Percentiles rank a stretch among this genome's conserved stretches.
phyloP scores from a whole-genome alignment of 306 rosid species.

The Gastrolobium villosum region DNA sequence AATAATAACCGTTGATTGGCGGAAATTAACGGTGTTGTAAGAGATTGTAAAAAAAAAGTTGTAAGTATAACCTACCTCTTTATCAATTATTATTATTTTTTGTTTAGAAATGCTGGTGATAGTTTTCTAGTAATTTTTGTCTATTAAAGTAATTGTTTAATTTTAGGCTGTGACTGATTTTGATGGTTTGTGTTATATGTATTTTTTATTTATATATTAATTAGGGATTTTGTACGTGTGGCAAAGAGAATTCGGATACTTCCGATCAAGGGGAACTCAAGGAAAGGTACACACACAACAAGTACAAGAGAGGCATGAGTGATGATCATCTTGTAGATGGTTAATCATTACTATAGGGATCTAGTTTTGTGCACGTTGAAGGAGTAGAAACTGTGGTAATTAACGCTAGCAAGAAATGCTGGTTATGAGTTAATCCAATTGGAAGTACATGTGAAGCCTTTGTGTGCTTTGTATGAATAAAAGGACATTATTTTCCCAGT shows the following conservation, averaged over 20 bases:
- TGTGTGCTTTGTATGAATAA: constrained; percentile 47
- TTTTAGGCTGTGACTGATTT: neutral
- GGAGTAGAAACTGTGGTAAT: neutral
- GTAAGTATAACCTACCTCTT: no score
- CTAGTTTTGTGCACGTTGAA: constrained; percentile 15
- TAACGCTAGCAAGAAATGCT: neutral
- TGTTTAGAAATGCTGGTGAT: neutral
- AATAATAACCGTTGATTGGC: no score
- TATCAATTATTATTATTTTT: neutral
- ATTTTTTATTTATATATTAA: constrained; percentile 31
- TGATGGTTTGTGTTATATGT: neutral
- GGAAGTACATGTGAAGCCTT: constrained; percentile 25
- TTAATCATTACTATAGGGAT: neutral
- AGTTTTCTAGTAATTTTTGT: neutral
- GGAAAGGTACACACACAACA: constrained; percentile 53
- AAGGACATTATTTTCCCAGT: neutral
- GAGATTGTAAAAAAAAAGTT: no score
- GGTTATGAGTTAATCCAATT: constrained; percentile 16
- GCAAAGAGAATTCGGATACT: constrained; percentile 88
- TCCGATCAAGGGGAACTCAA: constrained; percentile 70
- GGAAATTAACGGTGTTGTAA: no score
- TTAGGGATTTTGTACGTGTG: constrained; percentile 88
- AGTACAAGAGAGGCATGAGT: constrained; percentile 46
- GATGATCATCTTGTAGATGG: constrained; percentile 6
- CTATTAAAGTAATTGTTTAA: neutral